Evolutionary conservation across 768 basidiomycete genomes (phyloP).

Genomic region (Dacryopinax spathularia): DNA sequence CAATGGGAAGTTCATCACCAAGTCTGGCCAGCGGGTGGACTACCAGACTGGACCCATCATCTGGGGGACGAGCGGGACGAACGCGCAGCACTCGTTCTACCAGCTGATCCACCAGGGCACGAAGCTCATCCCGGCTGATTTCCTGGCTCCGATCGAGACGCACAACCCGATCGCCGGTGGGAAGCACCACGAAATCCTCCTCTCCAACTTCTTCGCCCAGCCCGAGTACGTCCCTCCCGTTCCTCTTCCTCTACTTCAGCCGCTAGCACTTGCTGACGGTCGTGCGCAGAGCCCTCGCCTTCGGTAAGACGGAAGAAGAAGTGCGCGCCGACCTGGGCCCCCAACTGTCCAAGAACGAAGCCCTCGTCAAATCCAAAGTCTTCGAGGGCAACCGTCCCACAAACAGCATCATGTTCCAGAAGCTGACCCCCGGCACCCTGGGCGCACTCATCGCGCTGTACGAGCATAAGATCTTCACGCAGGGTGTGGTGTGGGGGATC

Average conservation of each 20-base stretch:
- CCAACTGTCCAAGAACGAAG: conserved; percentile 51
- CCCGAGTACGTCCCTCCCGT: conserved; percentile 43
- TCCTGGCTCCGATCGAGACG: conserved; percentile 75
- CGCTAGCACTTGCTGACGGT: neutral
- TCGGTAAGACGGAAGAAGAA: conserved; percentile 88
- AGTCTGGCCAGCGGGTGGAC: conserved; percentile 77
- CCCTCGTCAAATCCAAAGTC: conserved; percentile 89
- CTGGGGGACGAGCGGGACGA: conserved; percentile 97
- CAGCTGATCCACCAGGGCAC: conserved; percentile 92
- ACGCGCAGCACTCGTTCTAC: conserved; percentile 99
- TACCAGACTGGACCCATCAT: conserved; percentile 99
- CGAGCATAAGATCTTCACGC: conserved; percentile 98
- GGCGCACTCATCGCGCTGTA: conserved; percentile 82
- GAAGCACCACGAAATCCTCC: conserved; percentile 91
- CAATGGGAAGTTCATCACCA: conserved; percentile 94
- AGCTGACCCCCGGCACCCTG: conserved; percentile 77
- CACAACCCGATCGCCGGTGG: conserved; percentile 79
- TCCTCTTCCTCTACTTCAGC: neutral
- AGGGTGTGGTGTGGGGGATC: conserved; percentile 96
- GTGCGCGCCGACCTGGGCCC: conserved; percentile 44
- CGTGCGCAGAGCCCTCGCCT: conserved; percentile 60
- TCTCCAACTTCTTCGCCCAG: conserved; percentile 97
- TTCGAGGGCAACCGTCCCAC: conserved; percentile 96
- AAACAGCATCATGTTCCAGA: conserved; percentile 90
- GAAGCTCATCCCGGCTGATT: conserved; percentile 82